Evolutionary conservation across 257 asterid genomes (phyloP).

Genomic region (Agastache rugosa): DNA sequence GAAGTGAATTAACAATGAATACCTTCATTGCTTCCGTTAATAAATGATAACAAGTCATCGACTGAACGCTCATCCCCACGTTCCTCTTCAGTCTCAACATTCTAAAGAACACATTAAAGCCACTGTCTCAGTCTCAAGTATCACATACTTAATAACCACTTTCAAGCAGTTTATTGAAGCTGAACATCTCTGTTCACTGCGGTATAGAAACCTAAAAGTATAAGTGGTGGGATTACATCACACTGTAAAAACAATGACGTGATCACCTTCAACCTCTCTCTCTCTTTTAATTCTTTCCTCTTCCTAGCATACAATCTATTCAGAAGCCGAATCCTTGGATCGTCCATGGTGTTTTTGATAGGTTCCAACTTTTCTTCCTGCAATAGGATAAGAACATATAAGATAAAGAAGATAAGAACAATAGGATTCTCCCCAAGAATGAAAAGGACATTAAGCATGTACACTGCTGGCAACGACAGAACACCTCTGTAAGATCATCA

Average conservation of each 20-base stretch:
- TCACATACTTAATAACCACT: slow-evolving; percentile 32
- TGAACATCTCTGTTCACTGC: slow-evolving; percentile 28
- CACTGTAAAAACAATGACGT: slow-evolving; percentile 28
- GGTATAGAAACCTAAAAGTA: slow-evolving; percentile 29
- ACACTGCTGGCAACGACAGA: slow-evolving; percentile 67
- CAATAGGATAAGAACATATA: slow-evolving; percentile 36
- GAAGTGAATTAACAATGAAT: slow-evolving; percentile 30
- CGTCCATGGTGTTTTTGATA: slow-evolving; percentile 84
- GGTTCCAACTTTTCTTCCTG: slow-evolving; percentile 99
- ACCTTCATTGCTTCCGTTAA: slow-evolving; percentile 84
- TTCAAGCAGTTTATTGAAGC: slow-evolving; percentile 35
- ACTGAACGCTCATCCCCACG: slow-evolving; percentile 88
- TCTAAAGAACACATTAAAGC: slow-evolving; percentile 52
- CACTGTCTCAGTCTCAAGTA: slow-evolving; percentile 42
- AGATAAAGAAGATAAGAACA: slow-evolving; percentile 25
- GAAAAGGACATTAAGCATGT: slow-evolving; percentile 57
- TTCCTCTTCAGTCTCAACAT: slow-evolving; percentile 80
- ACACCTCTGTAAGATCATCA: slow-evolving; percentile 99
- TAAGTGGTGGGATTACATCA: slow-evolving; percentile 27
- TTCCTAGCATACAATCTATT: slow-evolving; percentile 92
- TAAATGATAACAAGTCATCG: slow-evolving; percentile 90
- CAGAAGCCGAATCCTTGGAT: slow-evolving; percentile 89
- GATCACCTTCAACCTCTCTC: slow-evolving; percentile 78
- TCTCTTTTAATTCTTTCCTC: slow-evolving; percentile 89
- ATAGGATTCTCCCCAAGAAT: slow-evolving; percentile 25